Base-by-base conservation (phyloP, 306 rosid genomes). In the Acacia acuminata region DNA sequence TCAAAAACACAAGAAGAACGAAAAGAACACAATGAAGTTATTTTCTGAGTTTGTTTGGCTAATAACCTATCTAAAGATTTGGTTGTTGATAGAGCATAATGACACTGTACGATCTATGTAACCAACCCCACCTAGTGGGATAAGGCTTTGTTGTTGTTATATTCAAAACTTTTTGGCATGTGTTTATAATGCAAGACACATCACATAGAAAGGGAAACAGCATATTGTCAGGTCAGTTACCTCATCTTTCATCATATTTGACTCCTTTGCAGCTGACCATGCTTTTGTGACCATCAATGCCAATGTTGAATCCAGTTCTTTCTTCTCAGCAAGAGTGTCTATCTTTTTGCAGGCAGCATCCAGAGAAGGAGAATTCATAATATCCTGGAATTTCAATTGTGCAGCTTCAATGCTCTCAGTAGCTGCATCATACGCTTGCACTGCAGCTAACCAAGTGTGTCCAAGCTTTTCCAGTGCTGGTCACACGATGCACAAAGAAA, bases 251-350 rank as follows among this genome's bases (percentile, higher is more conserved):
- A 85, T 77, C 98, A 96, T 91, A 88, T 84, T 90, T 7, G 96
- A 80, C 84, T 96, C 98, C 85, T 96, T 96, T 34, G 99, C 96
- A 60, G 93, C 97, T 42, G 98, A 92, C 97, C 97, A 96, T 78
- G 99, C 98, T 89, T 96, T 96, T 78, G 97, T 88, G 83, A 96
- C 92, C 99, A 94, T 96, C 92, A 96, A 87, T 69, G 89, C 99
- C 86, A 94, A 85, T 27, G 99, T 82, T 4, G 98, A 91, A 82
- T 96, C 98, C 5, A 96, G 97, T 79, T 96, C 90, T 67, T 87
- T 92, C 86, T 91, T 96, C 87, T 85, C 94, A 43, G 98, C 99
- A 88, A 96, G 88, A 81, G 74, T 82, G 88, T 96, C 98, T 87
- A 96, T 93, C 94, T 96, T 96, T 88, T 87, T 89, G 87, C 98